Percentiles rank a stretch among this genome's conserved stretches.
Evolutionary conservation across 179 eudicot species (phyloP).

Genomic region (Beta corolliflora): DNA sequence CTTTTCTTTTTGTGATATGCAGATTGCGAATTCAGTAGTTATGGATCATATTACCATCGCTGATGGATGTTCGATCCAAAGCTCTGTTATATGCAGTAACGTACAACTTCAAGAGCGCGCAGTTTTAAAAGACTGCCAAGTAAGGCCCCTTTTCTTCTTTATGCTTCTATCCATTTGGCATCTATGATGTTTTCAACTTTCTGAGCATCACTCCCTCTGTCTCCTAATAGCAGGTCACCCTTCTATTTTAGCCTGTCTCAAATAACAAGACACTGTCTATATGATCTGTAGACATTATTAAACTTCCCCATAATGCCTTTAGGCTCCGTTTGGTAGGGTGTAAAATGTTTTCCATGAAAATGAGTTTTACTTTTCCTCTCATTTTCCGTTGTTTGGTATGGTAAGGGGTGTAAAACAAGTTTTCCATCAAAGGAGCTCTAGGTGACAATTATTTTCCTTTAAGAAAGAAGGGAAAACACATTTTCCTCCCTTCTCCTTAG

Average conservation of each 20-base stretch:
- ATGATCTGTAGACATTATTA: neutral
- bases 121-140: constrained; percentile 90
- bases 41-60: constrained; percentile 87
- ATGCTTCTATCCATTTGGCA: neutral
- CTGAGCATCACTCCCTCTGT: neutral
- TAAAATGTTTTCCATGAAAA: no score
- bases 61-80: constrained; percentile 95
- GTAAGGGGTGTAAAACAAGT: no score
- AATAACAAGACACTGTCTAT: neutral
- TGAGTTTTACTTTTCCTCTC: no score
- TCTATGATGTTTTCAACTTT: neutral
- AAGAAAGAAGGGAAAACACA: no score
- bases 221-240: neutral
- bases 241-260: neutral
- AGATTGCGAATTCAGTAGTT: constrained; percentile 88
- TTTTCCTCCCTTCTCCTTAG: no score
- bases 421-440: no score
- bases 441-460: no score
- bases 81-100: constrained; percentile 89
- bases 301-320: neutral
- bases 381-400: no score
- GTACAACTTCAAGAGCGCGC: constrained; percentile 91
- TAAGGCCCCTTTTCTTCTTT: constrained; percentile 26
- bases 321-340: no score
- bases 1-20: constrained; percentile 27